Percentiles rank a stretch among this genome's conserved stretches.
phyloP scores from a whole-genome alignment of 2,329 filamentous ascomycete genomes.

The Exophiala spinifera region DNA sequence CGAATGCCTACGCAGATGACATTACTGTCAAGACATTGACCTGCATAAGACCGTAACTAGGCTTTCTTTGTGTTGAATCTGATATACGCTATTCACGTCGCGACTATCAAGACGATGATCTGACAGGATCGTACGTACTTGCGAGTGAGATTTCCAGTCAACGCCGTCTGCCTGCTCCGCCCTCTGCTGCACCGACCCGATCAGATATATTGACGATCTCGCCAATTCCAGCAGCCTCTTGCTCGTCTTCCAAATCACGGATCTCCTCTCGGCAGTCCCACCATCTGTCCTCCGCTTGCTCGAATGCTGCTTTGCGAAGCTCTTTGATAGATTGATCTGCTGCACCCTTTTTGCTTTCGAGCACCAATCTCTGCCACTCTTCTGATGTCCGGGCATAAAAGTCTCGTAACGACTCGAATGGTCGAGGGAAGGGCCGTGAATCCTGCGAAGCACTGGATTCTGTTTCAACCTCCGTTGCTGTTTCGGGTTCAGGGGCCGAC shows the following conservation, averaged over 20 bases:
- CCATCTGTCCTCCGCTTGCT: constrained; percentile 93
- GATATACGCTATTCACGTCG: too few relatives aligned
- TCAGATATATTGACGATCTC: constrained; percentile 89
- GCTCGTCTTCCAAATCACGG: constrained; percentile 85
- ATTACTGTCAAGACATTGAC: too few relatives aligned
- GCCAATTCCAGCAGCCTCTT: constrained; percentile 90
- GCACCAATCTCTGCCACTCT: constrained; percentile 85
- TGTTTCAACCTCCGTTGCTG: constrained; percentile 32
- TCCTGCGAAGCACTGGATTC: constrained; percentile 58
- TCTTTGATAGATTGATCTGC: constrained; percentile 73
- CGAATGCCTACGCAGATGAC: too few relatives aligned
- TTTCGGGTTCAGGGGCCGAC: constrained; percentile 30
- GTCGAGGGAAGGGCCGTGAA: constrained; percentile 69
- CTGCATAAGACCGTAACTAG: too few relatives aligned
- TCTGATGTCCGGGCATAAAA: constrained; percentile 86
- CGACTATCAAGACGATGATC: too few relatives aligned
- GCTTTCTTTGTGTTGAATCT: too few relatives aligned
- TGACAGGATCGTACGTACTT: too few relatives aligned
- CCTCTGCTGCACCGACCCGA: constrained; percentile 50
- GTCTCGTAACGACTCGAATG: constrained; percentile 85
- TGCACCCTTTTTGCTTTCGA: constrained; percentile 66
- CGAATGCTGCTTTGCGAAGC: constrained; percentile 85
- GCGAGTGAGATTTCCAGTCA: background rate
- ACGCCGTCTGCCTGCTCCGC: constrained; percentile 45
- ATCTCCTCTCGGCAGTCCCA: constrained; percentile 98